Evolutionary conservation across 495 filamentous ascomycete species (phyloP).

Genomic region (Aspergillus diversus): DNA sequence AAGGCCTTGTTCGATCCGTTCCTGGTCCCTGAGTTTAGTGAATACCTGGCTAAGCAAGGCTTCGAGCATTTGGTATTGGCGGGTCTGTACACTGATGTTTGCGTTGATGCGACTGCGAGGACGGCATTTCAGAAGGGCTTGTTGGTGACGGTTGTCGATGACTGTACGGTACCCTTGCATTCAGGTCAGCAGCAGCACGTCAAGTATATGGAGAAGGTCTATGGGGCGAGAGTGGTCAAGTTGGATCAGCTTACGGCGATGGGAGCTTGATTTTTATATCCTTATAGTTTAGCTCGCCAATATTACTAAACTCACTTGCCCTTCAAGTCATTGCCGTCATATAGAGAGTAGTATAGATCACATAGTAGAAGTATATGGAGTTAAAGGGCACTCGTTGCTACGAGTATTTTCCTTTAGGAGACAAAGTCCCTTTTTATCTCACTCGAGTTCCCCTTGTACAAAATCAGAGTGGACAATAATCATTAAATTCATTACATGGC

Average conservation of each 20-base stretch:
- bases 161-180: slow-evolving; percentile 6
- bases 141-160: slow-evolving; percentile 4
- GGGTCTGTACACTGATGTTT: slow-evolving; percentile 12
- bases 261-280: background rate
- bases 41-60: background rate
- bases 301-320: too few relatives aligned
- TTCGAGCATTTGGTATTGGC: slow-evolving; percentile 14
- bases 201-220: slow-evolving; percentile 12
- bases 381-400: too few relatives aligned
- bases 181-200: background rate
- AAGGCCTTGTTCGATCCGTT: slow-evolving; percentile 10
- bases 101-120: slow-evolving; percentile 11
- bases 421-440: too few relatives aligned
- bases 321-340: too few relatives aligned
- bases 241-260: background rate
- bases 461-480: too few relatives aligned
- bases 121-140: slow-evolving; percentile 13
- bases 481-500: too few relatives aligned
- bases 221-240: slow-evolving; percentile 16
- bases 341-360: too few relatives aligned
- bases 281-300: too few relatives aligned
- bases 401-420: too few relatives aligned
- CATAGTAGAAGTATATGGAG: too few relatives aligned
- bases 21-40: slow-evolving; percentile 2
- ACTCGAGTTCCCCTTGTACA: too few relatives aligned